A percentile compares a stretch with the other conserved stretches of the same genome.
phyloP scores from a whole-genome alignment of 805 yeast species.

The Wickerhamomyces queroliae region DNA sequence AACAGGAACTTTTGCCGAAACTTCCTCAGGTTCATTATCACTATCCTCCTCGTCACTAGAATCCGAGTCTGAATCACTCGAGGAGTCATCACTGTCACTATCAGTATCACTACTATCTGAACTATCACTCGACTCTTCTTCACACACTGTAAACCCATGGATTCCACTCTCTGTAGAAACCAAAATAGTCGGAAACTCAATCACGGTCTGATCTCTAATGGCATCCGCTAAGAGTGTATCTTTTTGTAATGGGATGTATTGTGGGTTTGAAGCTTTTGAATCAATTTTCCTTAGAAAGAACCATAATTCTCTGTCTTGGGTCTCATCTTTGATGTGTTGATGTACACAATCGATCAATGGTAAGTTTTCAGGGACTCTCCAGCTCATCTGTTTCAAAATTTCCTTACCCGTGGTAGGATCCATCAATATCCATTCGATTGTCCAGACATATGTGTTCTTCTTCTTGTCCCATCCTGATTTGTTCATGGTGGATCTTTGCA shows the following conservation, averaged over 20 bases:
- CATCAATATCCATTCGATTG: slow-evolving; percentile 63
- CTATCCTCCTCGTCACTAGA: slow-evolving; percentile 9
- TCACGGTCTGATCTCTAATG: slow-evolving; percentile 51
- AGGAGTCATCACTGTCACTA: slow-evolving; percentile 1
- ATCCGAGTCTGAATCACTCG: slow-evolving; percentile 8
- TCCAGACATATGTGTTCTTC: slow-evolving; percentile 64
- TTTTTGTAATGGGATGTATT: slow-evolving; percentile 32
- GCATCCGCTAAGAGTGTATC: slow-evolving; percentile 37
- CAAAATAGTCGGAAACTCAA: slow-evolving; percentile 74
- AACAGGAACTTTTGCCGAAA: slow-evolving; percentile 7
- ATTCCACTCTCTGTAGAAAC: slow-evolving; percentile 30
- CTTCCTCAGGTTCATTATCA: slow-evolving; percentile 18
- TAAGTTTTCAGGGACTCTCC: slow-evolving; percentile 28
- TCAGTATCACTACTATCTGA: slow-evolving; percentile 7
- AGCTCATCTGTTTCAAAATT: slow-evolving; percentile 29
- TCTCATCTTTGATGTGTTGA: slow-evolving; percentile 14
- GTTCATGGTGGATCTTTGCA: slow-evolving; percentile 61
- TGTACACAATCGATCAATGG: slow-evolving; percentile 25
- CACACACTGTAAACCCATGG: slow-evolving; percentile 20
- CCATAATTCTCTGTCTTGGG: slow-evolving; percentile 15
- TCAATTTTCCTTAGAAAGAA: slow-evolving; percentile 25
- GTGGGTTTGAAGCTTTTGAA: slow-evolving; percentile 25
- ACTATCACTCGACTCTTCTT: slow-evolving; percentile 8
- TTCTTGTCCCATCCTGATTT: slow-evolving; percentile 67
- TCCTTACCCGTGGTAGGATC: slow-evolving; percentile 23